Conservation (phyloP, 208 protist species). For the Acanthamoeba lenticulata region DNA sequence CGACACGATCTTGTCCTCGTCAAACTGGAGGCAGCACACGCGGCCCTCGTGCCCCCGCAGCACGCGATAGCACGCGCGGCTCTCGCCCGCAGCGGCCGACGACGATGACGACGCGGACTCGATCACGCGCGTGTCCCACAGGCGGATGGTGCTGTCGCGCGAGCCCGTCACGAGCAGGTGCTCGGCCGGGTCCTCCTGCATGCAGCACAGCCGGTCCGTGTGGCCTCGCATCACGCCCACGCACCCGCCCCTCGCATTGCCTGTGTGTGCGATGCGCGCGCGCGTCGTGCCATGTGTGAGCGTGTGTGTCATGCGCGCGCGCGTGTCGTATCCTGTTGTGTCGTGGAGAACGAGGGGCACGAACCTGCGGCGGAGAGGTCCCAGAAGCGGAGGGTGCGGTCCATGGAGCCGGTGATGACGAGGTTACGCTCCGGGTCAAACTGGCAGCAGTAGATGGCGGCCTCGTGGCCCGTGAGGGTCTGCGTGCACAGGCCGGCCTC, state of each 20-base stretch:
- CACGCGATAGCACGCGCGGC: neutral
- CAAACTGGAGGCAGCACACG: conserved; percentile 43
- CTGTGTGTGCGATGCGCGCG: neutral
- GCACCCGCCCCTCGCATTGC: neutral
- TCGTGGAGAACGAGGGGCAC: no score
- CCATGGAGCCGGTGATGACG: conserved; percentile 5
- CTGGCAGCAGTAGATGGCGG: conserved; percentile 15
- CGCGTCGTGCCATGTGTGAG: no score
- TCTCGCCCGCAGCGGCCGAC: neutral
- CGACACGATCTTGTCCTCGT: conserved; percentile 51
- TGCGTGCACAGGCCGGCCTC: conserved; percentile 89
- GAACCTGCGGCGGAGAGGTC: neutral
- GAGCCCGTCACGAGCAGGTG: conserved; percentile 13
- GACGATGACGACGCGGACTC: neutral
- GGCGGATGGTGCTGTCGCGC: conserved; percentile 44
- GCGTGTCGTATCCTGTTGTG: no score
- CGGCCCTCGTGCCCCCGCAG: neutral
- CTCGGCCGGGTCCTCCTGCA: neutral
- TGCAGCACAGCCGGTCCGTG: conserved; percentile 41
- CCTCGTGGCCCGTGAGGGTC: conserved; percentile 93
- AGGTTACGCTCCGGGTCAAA: neutral
- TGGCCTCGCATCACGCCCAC: conserved; percentile 2
- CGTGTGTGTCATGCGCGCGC: no score
- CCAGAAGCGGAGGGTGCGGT: neutral
- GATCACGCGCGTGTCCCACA: conserved; percentile 17